Evolutionary conservation across 768 basidiomycete genomes (phyloP), one percentile per base, ranked within the genome.

Genomic region (Galerina marginata): DNA sequence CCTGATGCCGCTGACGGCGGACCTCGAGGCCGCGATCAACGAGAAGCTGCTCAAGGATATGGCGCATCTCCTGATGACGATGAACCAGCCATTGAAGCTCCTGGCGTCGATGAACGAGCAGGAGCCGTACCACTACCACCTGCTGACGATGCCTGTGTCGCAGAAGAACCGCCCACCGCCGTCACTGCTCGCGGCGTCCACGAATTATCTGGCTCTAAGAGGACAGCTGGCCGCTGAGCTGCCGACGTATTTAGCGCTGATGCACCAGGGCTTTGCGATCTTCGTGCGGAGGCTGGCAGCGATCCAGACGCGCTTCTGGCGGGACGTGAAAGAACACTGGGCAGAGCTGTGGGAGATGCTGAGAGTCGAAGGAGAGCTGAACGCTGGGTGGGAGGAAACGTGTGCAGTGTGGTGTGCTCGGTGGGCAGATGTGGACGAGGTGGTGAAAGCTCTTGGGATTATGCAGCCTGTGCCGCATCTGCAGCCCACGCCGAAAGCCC

Each of bases 301-400:
- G 5, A 80, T 85, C 58, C 92, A 93, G 69, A 78, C 78, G 2
- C 71, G 73, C 23, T 90, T 89, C 67, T 93, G 85, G 77, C 60
- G 71, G 14, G 83, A 83, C 40, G 81, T 90, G 5, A 79, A 83
- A 44, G 84, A 85, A 50, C 77, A 82, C 29, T 94, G 92, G 92
- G 82, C 79, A 1, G 87, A 86, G 16, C 74, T 94, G n/a, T 94
- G 92, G 92, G 90, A 93, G 60, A 90, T 89, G 69, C 74, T 91
- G 16, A 77, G 83, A 9, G 86, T 89, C 3, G 42, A n/a, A n/a
- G n/a, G n/a, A n/a, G 88, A 90, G 75, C 72, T 83, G 76, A 88
- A 88, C 61, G 86, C 82, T 0, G 88, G 86, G 6, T 81, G 81
- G 5, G 81, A 80, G 9, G 92, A 93, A 77, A 93, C 92, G 20